Conservation (phyloP, 202 grass and related monocot genomes). For the Saccharum hybrid region DNA sequence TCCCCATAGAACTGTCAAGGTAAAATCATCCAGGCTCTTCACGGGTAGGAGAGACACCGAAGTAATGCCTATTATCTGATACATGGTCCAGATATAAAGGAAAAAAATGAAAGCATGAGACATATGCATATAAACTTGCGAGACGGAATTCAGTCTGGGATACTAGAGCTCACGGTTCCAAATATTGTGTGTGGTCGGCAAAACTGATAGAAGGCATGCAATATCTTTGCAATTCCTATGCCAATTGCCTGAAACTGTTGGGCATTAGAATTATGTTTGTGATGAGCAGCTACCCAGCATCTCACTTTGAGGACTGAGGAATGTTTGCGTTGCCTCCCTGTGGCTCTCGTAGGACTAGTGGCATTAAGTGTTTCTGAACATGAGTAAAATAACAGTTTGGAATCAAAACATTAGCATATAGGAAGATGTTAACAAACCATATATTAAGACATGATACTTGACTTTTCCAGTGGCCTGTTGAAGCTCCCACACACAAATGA, state of each 20-base stretch:
- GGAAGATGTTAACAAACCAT: neutral
- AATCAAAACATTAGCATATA: constrained; percentile 1
- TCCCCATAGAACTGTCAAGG: constrained; percentile 30
- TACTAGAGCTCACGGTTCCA: constrained; percentile 65
- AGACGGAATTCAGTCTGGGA: neutral
- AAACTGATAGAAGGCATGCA: constrained; percentile 65
- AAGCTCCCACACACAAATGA: neutral
- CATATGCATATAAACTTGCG: neutral
- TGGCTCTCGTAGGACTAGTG: constrained; percentile 11
- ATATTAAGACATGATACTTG: constrained; percentile 11
- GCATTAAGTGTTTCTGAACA: constrained; percentile 31
- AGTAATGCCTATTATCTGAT: constrained; percentile 74
- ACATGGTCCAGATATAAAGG: constrained; percentile 15
- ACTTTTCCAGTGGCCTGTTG: constrained; percentile 23
- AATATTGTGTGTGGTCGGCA: constrained; percentile 81
- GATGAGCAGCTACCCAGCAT: constrained; percentile 32
- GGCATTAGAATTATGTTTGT: neutral
- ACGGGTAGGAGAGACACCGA: constrained; percentile 80
- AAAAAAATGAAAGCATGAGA: neutral
- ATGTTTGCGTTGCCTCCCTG: constrained; percentile 28
- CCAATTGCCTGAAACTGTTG: constrained; percentile 6
- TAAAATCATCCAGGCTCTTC: constrained; percentile 61
- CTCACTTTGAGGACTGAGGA: constrained; percentile 22
- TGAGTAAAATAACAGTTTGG: neutral
- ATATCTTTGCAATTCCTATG: constrained; percentile 24